phyloP scores from a whole-genome alignment of 768 basidiomycete species.

The Termitomyces sp. region DNA sequence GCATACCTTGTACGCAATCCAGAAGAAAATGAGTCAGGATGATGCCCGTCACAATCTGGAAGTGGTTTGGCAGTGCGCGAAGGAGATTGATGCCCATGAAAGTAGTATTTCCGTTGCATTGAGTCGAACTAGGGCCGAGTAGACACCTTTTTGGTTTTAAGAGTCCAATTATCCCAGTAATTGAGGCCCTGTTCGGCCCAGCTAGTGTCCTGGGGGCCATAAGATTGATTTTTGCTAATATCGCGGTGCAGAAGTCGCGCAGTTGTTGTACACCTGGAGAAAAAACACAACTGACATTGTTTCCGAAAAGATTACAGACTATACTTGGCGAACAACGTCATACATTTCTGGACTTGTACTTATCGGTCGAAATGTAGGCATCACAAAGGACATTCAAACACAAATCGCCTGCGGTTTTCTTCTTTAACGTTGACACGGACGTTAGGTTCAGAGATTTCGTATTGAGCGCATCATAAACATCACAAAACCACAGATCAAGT shows the following conservation, averaged over 20 bases:
- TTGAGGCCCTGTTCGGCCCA: background rate
- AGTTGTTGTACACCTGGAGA: background rate
- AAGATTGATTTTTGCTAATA: background rate
- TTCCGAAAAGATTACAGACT: background rate
- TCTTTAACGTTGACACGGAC: background rate
- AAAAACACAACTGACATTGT: too few species aligned
- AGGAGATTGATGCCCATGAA: slow-evolving; percentile 1
- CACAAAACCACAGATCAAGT: too few species aligned
- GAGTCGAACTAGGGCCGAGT: background rate
- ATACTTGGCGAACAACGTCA: background rate
- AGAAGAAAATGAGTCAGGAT: slow-evolving; percentile 9
- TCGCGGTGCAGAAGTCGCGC: background rate
- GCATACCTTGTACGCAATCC: background rate
- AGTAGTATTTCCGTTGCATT: background rate
- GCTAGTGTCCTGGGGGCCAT: background rate
- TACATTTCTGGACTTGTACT: background rate
- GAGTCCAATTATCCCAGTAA: background rate
- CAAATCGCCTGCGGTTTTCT: background rate
- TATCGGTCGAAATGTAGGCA: background rate
- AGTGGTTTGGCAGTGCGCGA: background rate
- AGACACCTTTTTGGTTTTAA: background rate
- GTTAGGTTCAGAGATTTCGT: too few species aligned
- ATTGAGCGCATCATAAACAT: too few species aligned
- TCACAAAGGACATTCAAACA: background rate
- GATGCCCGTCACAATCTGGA: background rate